Percentiles rank a stretch among this genome's conserved stretches.
Evolutionary conservation across 108 stramenopile species (phyloP).

Genomic region (Stephanodiscus triporus): DNA sequence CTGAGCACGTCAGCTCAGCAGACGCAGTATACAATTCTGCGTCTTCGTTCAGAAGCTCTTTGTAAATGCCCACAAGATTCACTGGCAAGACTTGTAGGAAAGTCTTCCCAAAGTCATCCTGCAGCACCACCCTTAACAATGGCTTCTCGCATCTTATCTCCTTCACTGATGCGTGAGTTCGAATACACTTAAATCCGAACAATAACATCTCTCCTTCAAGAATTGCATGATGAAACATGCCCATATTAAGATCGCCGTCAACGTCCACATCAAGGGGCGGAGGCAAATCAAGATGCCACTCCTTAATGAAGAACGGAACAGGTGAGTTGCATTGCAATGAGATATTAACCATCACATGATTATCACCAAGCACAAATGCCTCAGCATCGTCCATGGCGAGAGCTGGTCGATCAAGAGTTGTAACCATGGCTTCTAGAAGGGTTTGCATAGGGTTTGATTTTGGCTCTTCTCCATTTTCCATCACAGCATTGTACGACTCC

Average conservation of each 20-base stretch:
- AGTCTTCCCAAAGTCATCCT: constrained; percentile 64
- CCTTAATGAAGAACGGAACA: constrained; percentile 62
- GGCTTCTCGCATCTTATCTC: constrained; percentile 31
- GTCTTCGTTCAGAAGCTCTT: constrained; percentile 49
- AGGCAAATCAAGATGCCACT: constrained; percentile 63
- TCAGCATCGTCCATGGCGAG: constrained; percentile 62
- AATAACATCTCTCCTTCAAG: constrained; percentile 63
- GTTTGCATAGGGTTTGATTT: constrained; percentile 58
- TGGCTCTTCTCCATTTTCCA: constrained; percentile 47
- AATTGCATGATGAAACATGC: constrained; percentile 54
- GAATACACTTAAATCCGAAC: constrained; percentile 62
- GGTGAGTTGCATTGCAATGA: constrained; percentile 69
- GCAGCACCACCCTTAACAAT: constrained; percentile 53
- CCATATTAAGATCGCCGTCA: constrained; percentile 60
- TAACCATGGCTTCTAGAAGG: constrained; percentile 62
- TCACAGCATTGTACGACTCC: constrained; percentile 36
- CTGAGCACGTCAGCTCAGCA: constrained; percentile 48
- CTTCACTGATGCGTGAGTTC: constrained; percentile 18
- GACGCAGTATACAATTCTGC: constrained; percentile 38
- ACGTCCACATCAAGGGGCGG: constrained; percentile 40
- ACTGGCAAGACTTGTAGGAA: constrained; percentile 65
- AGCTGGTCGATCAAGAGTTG: constrained; percentile 67
- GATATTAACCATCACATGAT: constrained; percentile 58
- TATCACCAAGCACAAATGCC: constrained; percentile 35
- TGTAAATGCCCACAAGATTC: constrained; percentile 57